Base-by-base conservation (phyloP, 1,284 basidiomycete genomes). In the Cystobasidium slooffiae region DNA sequence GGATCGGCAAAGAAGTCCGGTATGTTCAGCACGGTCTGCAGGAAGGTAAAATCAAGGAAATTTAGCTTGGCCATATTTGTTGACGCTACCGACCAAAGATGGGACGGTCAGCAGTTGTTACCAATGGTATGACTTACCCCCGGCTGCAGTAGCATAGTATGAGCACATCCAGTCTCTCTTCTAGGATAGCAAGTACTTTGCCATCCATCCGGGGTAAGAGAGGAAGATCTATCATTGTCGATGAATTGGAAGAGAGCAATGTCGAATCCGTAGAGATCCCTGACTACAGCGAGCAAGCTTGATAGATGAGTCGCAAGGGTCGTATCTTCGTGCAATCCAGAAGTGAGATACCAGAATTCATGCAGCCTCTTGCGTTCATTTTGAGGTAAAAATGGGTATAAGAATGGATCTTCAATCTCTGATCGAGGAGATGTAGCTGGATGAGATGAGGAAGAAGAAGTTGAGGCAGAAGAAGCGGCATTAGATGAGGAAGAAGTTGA, bases 131-230 rank as follows among this genome's bases (percentile, higher is more conserved):
- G 31, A 63, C 61, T 63, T n/a, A 63, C 61, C 6, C 61, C 61
- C 5, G 61, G 61, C 61, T 63, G 7, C 6, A 63, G 68, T 31
- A 70, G 24, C 41, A 70, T 70, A 31, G 68, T 70, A 49, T 70
- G 68, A 6, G 68, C 53, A 44, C 68, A 58, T 20, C 31, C 39
- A 14, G 68, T 59, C n/a, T 70, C 68, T 22, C 68, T 39, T 37
- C 68, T 46, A 5, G 68, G 68, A 43, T 49, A 51, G 43, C 46
- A 47, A 7, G 58, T 24, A 14, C n/a, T 37, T 31, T 52, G 56
- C 41, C 58, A 70, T 18, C 68, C 68, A 61, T 59, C 46, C 9
- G 58, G 20, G 39, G 46, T 24, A 16, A 70, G 7, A 9, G 46
- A 51, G 18, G 47, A 51, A 47, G 55, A 70, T 44, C 47, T 47